Evolutionary conservation across 2,329 filamentous ascomycete species (phyloP).

Genomic region (Sphaerostilbella broomeana): DNA sequence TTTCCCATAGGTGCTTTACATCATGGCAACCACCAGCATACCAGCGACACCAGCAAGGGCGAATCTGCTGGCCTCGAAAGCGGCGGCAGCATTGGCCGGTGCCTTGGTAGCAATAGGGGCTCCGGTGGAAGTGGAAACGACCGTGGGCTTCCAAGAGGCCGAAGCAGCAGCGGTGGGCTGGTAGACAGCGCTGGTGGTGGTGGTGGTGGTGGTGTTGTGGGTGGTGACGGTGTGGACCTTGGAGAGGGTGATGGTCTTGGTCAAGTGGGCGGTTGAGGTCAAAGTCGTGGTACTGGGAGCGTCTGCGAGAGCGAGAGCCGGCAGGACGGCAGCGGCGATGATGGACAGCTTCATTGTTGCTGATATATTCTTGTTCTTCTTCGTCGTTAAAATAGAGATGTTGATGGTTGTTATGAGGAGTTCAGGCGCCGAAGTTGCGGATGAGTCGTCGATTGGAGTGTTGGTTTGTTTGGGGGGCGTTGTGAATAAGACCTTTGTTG

Average conservation of each 20-base stretch:
- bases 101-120: conserved; percentile 29
- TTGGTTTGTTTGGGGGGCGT: too few relatives aligned
- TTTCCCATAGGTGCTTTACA: conserved; percentile 36
- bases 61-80: conserved; percentile 38
- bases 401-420: conserved; percentile 12
- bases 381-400: too few relatives aligned
- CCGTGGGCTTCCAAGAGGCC: conserved; percentile 17
- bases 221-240: conserved; percentile 29
- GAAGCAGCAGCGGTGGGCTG: conserved; percentile 14
- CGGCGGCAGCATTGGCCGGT: conserved; percentile 36
- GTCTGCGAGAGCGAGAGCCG: conserved; percentile 47
- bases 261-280: conserved; percentile 36
- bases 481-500: too few relatives aligned
- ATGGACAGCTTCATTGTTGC: conserved; percentile 33
- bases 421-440: conserved; percentile 21
- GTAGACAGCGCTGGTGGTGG: conserved; percentile 24
- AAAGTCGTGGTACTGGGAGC: conserved; percentile 32
- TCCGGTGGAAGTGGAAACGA: conserved; percentile 18
- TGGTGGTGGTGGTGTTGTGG: conserved; percentile 30
- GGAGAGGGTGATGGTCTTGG: conserved; percentile 45
- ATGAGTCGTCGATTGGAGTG: too few relatives aligned
- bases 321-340: conserved; percentile 44
- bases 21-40: conserved; percentile 42
- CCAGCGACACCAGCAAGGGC: conserved; percentile 45
- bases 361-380: conserved; percentile 12